Evolutionary conservation across 75 land plant genomes (phyloP), one percentile per base, ranked within the genome.

Genomic region (Pinus albicaulis): DNA sequence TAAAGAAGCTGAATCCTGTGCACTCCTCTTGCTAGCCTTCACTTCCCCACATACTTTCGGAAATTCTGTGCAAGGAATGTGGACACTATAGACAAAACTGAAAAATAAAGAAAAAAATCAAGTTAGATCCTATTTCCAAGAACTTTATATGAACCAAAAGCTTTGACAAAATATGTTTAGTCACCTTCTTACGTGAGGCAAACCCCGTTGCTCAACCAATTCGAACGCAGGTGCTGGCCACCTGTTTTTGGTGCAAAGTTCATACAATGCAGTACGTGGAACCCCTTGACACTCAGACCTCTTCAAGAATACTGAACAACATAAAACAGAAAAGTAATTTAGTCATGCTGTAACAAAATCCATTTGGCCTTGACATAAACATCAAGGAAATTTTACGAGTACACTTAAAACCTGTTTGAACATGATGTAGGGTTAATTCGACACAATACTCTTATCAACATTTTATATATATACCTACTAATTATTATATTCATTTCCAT

Each of bases 41-140:
- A n/a, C 70, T 17, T 66, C 70, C 36, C 70, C 70, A 17, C 36
- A 44, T 19, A 36, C 44, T 38, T 38, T 28, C 34, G 19, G 22
- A 34, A 66, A 0, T 34, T 28, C 48, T 7, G 3, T 14, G 8
- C 36, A 44, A 66, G 48, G 48, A 44, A 66, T 66, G 48, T 38
- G 44, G 44, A 66, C 70, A 66, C 44, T 3, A 66, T 36, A 66
- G 22, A 66, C n/a, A 38, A 66, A 66, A 66, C 70, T 66, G 70
- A 38, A 34, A 38, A 34, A 66, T 31, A n/a, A 36, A 66, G n/a
- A 66, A 38, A 66, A 66, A 7, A 66, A 34, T 6, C 36, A 66
- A 19, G 17, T 66, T 20, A 66, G 44, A 28, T 44, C 16, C 41
- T 66, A 19, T 34, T 44, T 65, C n/a, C 7, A 15, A 65, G 7